phyloP scores from a whole-genome alignment of 345 rosid genomes.

The Psidium guajava region DNA sequence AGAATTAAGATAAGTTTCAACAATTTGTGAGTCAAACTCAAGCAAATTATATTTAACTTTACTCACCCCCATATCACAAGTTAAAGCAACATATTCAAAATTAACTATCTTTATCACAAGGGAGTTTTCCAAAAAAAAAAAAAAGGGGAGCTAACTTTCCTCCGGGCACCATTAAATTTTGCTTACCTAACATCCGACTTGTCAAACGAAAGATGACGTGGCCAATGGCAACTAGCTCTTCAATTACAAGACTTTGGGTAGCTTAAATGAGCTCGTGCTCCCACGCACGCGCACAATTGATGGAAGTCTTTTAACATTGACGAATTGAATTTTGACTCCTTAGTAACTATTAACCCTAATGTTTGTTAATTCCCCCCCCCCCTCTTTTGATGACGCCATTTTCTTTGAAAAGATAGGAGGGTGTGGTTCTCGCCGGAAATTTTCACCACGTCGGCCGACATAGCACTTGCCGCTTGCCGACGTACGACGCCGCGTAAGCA shows the following conservation, averaged over 20 bases:
- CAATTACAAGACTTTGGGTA: too few relatives aligned
- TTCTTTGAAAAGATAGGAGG: too few relatives aligned
- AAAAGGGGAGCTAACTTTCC: background rate
- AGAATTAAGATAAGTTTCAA: background rate
- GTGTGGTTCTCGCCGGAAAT: too few relatives aligned
- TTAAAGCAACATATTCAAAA: background rate
- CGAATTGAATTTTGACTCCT: too few relatives aligned
- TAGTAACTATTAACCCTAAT: background rate
- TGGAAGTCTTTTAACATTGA: too few relatives aligned
- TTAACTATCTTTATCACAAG: background rate
- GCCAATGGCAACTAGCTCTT: too few relatives aligned
- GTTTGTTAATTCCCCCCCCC: background rate
- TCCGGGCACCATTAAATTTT: background rate
- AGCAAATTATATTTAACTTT: background rate
- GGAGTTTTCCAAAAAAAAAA: background rate
- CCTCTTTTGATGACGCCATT: too few relatives aligned
- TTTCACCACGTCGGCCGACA: background rate
- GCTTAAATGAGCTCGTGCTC: accelerated
- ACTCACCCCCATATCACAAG: background rate
- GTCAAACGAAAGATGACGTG: background rate
- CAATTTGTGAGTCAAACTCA: background rate
- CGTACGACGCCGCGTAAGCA: background rate
- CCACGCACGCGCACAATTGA: background rate
- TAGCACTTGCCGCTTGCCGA: background rate
- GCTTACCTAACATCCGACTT: background rate